Evolutionary conservation across 2,329 filamentous ascomycete species (phyloP), one percentile per base, ranked within the genome.

Genomic region (Neurospora sp.): DNA sequence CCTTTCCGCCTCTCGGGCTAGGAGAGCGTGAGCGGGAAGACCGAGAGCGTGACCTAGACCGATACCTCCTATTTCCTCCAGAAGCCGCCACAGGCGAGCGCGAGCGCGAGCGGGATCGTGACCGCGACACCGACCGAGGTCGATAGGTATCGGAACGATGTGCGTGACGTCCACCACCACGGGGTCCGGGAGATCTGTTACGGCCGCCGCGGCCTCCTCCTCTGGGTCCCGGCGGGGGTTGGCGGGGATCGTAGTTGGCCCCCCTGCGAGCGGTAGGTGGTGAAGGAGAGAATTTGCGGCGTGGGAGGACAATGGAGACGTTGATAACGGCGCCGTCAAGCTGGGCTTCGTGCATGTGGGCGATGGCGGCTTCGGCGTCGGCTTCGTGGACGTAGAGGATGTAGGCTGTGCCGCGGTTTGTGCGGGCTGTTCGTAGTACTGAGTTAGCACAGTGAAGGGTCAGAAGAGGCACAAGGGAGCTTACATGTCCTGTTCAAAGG

Each of bases 321-420:
- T 91, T 91, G 77, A 97, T 89, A 46, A 89, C 85, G 28, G 90
- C 88, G 68, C 93, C 93, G 79, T 97, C 94, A 37, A 97, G 82
- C 77, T 97, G 92, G n/a, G 92, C 93, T 82, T 99, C 96, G 80
- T 99, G 96, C 96, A 99, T 98, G 78, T 97, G 92, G 19, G 94
- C 89, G 75, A 97, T 96, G 37, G 96, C 96, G 15, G 89, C 85
- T 80, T 97, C 93, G 33, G 96, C 95, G 73, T 95, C 91, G 67
- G 87, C 84, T 73, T 93, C 88, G 74, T 91, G 85, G 69, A 88
- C 84, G 80, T 91, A 99, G 57, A 97, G 85, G 73, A 98, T 93
- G 79, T 97, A 98, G 39, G 95, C 96, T 37, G 93, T 97, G 66
- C 96, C 95, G 70, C 95, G 90, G 77, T 98, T 98, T 69, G 89